phyloP scores from a whole-genome alignment of 2,329 filamentous ascomycete species.

The Seiridium cupressi region DNA sequence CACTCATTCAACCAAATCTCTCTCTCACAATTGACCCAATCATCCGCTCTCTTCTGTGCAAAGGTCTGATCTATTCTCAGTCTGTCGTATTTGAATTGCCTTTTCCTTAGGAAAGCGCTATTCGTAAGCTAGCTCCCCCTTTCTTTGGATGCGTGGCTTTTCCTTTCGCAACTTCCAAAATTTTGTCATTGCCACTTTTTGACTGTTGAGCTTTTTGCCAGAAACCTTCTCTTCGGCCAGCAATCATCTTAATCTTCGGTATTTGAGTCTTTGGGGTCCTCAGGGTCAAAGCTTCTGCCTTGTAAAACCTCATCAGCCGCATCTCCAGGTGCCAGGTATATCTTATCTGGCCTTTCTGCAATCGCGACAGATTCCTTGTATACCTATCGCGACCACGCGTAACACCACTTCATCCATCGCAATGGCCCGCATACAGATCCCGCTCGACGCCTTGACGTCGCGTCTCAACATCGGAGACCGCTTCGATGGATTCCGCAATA shows the following conservation, averaged over 20 bases:
- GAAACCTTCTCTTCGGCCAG: not conserved
- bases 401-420: constrained; percentile 15
- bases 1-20: not conserved
- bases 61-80: not conserved
- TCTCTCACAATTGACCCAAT: not conserved
- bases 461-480: constrained; percentile 83
- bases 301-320: not conserved
- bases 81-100: not conserved
- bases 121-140: constrained; percentile 8
- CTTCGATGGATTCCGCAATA: constrained; percentile 78
- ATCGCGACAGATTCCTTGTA: not conserved
- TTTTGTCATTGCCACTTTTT: not conserved
- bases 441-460: constrained; percentile 86
- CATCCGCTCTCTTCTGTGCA: not conserved
- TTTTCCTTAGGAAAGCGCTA: not conserved
- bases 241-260: not conserved
- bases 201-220: not conserved
- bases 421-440: constrained; percentile 91
- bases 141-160: not conserved
- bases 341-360: not conserved
- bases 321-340: not conserved
- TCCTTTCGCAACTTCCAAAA: not conserved
- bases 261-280: not conserved
- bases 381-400: not conserved
- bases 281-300: not conserved